Conservation (phyloP, 768 basidiomycete genomes). For the Heimioporus sp. region DNA sequence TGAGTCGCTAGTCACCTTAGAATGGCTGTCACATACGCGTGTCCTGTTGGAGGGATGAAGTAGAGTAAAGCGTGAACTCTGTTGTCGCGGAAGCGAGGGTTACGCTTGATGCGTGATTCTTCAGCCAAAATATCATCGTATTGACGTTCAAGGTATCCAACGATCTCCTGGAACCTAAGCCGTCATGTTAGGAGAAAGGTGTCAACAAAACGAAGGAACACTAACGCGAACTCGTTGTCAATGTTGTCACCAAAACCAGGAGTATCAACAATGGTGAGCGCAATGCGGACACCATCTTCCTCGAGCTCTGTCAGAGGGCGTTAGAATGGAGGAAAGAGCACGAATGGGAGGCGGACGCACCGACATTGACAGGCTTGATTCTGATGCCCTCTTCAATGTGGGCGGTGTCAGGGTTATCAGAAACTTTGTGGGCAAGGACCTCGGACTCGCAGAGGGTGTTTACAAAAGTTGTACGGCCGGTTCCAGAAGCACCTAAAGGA, state of each 20-base stretch:
- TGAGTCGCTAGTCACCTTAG: neutral
- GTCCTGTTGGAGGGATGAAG: conserved; percentile 98
- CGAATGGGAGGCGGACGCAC: conserved; percentile 36
- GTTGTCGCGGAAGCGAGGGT: conserved; percentile 98
- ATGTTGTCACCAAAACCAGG: conserved; percentile 99
- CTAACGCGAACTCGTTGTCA: conserved; percentile 97
- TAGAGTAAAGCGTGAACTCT: conserved; percentile 94
- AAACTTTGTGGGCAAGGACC: conserved; percentile 84
- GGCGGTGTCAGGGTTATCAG: conserved; percentile 81
- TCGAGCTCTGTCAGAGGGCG: conserved; percentile 70
- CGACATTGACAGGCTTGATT: conserved; percentile 94
- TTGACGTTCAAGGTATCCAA: conserved; percentile 95
- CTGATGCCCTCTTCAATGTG: conserved; percentile 92
- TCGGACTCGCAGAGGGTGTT: conserved; percentile 98
- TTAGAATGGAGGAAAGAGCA: neutral
- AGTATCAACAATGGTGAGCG: conserved; percentile 96
- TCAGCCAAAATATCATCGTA: conserved; percentile 99
- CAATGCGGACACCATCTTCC: conserved; percentile 97
- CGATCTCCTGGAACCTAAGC: conserved; percentile 91
- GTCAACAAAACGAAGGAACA: conserved; percentile 17
- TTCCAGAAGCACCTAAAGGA: conserved; percentile 88
- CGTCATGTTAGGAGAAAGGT: conserved; percentile 3
- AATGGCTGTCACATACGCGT: conserved; percentile 61
- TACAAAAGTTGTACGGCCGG: conserved; percentile 96
- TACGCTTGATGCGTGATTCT: conserved; percentile 99